Conservation (phyloP, 495 filamentous ascomycete species). For the Tuber calosporum region DNA sequence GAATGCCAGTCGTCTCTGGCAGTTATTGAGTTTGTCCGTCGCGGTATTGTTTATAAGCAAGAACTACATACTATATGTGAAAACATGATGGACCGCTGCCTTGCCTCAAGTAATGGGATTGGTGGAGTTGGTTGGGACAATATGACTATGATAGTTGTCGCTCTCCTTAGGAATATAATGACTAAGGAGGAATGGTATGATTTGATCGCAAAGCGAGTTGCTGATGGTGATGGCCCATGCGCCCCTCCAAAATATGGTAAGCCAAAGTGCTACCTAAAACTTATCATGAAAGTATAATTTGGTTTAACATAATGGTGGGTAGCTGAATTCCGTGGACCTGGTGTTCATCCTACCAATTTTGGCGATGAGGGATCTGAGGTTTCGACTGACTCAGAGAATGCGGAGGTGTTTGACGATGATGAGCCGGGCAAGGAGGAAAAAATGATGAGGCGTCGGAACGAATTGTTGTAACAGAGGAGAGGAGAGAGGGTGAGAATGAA, state of each 20-base stretch:
- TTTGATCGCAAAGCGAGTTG: conserved; percentile 84
- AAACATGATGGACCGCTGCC: conserved; percentile 99
- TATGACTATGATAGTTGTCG: conserved; percentile 95
- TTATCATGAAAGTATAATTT: conserved; percentile 45
- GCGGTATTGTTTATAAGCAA: conserved; percentile 92
- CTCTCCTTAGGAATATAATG: conserved; percentile 70
- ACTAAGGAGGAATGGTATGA: conserved; percentile 97
- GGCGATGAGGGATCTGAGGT: conserved; percentile 82
- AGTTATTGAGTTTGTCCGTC: conserved; percentile 90
- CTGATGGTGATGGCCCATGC: conserved; percentile 94
- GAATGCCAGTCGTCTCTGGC: conserved; percentile 98
- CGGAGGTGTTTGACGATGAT: conserved; percentile 74
- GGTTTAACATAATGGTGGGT: conserved; percentile 50
- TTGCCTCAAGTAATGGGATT: conserved; percentile 92
- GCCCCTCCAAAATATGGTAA: conserved; percentile 99
- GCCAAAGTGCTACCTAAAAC: conserved; percentile 41
- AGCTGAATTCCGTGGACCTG: conserved; percentile 96
- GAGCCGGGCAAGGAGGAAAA: conserved; percentile 57
- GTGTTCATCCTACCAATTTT: conserved; percentile 70
- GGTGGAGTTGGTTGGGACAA: conserved; percentile 98
- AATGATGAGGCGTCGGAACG: conserved; percentile 33
- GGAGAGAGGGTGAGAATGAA: conserved; percentile 23
- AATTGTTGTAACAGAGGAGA: conserved; percentile 13
- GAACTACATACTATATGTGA: conserved; percentile 87
- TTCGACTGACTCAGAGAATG: conserved; percentile 73